Evolutionary conservation across 2,329 filamentous ascomycete species (phyloP), one percentile per base, ranked within the genome.

Genomic region (Cryphonectria carpinicola): DNA sequence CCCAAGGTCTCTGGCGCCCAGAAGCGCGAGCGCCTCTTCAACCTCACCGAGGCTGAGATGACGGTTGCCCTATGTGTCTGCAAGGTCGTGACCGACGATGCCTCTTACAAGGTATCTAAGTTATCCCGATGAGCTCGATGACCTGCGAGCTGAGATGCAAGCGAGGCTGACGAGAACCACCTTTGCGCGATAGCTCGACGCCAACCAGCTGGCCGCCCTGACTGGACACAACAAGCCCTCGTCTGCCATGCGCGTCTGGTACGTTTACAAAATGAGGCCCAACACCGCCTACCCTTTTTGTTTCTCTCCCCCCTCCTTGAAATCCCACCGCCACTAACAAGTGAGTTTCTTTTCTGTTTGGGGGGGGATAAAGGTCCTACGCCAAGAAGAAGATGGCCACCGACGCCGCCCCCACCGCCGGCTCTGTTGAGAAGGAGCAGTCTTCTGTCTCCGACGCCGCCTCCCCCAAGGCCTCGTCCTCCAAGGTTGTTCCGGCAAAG

Each of bases 161-260:
- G 17, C 11, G 39, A 14, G 19, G 49, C 22, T 62, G 3, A 41
- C n/a, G 8, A 46, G 17, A 22, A n/a, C 17, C 10, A 66, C 22
- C 1, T 13, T 13, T 14, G 4, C 14, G 54, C 28, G 17, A 6
- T n/a, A 68, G 65, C 17, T 71, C 19, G 66, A 71, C 6, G 60
- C 61, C 5, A 43, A 13, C 11, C 19, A 58, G 25, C 70, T 71
- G 13, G 70, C 70, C 17, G 37, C 5, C 6, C 35, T 71, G 39
- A 71, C 66, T 7, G 70, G 70, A 3, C 70, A 71, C 41, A 8
- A 7, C 4, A 69, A 66, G 22, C 19, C 52, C 4, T 41, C 61
- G 22, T 63, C 62, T 28, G 70, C 70, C 43, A 28, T 35, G 13
- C 52, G 52, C 11, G n/a, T 71, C 19, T 71, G 70, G 70, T 66